Base-by-base conservation (phyloP, 306 rosid genomes). In the Amphicarpaea edgeworthii region DNA sequence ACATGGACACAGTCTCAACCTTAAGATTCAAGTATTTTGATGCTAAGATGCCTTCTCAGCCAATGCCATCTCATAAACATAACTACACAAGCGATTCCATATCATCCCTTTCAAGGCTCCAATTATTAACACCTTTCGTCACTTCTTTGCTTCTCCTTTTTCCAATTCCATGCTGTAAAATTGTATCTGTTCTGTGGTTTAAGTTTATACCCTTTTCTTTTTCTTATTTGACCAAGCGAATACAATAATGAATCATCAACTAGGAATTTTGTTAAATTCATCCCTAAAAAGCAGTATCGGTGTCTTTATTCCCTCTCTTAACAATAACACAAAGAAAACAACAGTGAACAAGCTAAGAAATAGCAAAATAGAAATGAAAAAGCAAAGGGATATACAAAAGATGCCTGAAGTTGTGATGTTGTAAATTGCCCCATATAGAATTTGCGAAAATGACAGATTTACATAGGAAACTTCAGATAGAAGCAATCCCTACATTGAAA, bases 401-500 rank as follows among this genome's bases (percentile, higher is more conserved):
- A 63, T 54, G 49, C 23, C 63, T 7, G 55, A 45, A 32, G 73
- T 68, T 47, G 72, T 7, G 55, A 45, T 21, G 73, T 68, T 47
- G 72, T 10, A 71, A 79, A 76, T 32, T 66, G 74, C 51, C 47
- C 32, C 46, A 12, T 37, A 49, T 12, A 62, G 41, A 64, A 77
- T 76, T 46, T 67, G 72, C 1, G 6, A 45, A 57, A 61, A 37
- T 15, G 55, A 50, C 38, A 68, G 47, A 73, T 76, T 66, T 80
- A 80, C 85, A 72, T 12, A 43, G 41, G 70, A 37, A 77, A 59
- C 77, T 77, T 72, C 58, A 59, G 51, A 65, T 17, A 72, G 82
- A 80, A 84, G 82, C 38, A 77, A 83, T 59, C 58, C 80, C 67
- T 62, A 38, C 47, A 50, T 65, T 64, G 62, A 55, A 71, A 58